Evolutionary conservation across 78 protist genomes (phyloP), one percentile per base, ranked within the genome.

Genomic region (Polysphondylium violaceum): DNA sequence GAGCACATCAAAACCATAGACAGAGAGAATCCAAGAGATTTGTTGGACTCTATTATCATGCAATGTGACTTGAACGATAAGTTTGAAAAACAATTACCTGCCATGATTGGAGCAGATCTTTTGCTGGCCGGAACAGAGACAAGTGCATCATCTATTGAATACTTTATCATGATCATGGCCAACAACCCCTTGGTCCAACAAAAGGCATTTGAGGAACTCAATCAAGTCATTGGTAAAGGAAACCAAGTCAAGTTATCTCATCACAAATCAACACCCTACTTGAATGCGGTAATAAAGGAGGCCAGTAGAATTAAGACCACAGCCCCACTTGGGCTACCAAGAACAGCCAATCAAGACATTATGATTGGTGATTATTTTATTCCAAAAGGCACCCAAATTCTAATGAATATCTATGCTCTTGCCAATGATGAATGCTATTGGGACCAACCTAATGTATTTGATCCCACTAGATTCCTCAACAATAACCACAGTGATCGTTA

Each of bases 321-420:
- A 3, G 78, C 71, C 3, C 91, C 91, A 69, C 41, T 69, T n/a
- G 91, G 91, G 19, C 36, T 83, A 14, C 91, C 91, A 2, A n/a
- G 71, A 16, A 33, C 41, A 17, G 59, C 73, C 12, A 61, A 38
- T 9, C 29, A 83, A 8, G 50, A 27, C 43, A 41, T 56, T 17
- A 19, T 21, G 5, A 36, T 63, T 35, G 63, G 38, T 7, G 79
- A 31, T 14, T 43, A 41, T 14, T 83, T 71, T 40, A 71, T 83
- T 27, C 79, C 77, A 67, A 69, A 72, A 33, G 78, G 38, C 29
- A 25, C 89, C 5, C 74, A 65, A 38, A 25, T 81, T 16, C n/a
- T 58, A 33, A 29, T 38, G 1, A 83, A 83, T 31, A 35, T 43
- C 17, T 58, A 69, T 59, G 76, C 71, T 2, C 35, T 83, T 1